Evolutionary conservation across 371 early-diverging fungal genomes (phyloP), one percentile per base, ranked within the genome.

Genomic region (Dichotomocladium elegans): DNA sequence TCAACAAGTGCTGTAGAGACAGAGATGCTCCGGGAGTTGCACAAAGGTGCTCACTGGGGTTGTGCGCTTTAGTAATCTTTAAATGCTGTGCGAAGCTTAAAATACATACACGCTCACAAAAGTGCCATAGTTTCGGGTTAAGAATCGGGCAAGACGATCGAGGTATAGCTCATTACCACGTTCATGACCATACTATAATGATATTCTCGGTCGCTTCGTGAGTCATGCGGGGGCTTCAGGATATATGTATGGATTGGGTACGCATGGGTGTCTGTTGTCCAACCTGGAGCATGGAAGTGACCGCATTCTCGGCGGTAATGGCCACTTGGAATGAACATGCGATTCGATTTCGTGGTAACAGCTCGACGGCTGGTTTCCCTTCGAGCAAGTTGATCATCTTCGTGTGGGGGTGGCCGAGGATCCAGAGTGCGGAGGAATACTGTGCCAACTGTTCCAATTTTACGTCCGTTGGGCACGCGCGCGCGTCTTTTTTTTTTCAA

Each of bases 21-120:
- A 63, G 35, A 0, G 72, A 72, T 4, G 76, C 76, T 6, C 76
- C 76, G 10, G 68, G 49, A 11, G 76, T 69, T 9, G 57, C 58
- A 25, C 61, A 61, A 25, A 74, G 41, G 14, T 70, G 42, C 14
- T 50, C 35, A 24, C 69, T 70, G 35, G 34, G 7, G 11, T n/a
- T 10, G 14, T 27, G 30, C 2, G 15, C 1, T 6, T 22, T 5
- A 9, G n/a, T 25, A 11, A 31, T 15, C 21, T 24, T 6, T 8
- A 25, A 9, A 17, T 28, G 41, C 24, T 27, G 4, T 31, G 43
- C 29, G 10, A 15, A 29, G 14, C 10, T 29, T 30, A 3, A 15
- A 11, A 45, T 8, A 48, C 57, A 55, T 64, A 60, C 63, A 43
- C 49, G n/a, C 41, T 42, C 4, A 71, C 67, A 24, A 55, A 26